Conservation (phyloP, 352 stramenopile species). For the Phytophthora colocasiae region DNA sequence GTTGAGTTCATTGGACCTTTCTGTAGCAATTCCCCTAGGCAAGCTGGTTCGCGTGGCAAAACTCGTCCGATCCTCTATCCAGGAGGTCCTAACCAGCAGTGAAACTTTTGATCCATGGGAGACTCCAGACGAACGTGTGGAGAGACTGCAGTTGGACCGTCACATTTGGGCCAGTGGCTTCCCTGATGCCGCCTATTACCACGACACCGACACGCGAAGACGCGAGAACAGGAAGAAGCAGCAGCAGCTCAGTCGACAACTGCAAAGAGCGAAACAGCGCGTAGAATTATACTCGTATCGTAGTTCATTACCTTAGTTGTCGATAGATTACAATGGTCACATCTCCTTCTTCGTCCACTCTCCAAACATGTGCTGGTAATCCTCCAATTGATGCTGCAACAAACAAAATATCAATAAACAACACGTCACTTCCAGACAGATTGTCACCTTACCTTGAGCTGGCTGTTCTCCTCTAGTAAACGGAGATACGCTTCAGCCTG, state of each 20-base stretch:
- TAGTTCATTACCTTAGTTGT: slow-evolving; percentile 2
- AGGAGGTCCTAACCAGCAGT: slow-evolving; percentile 35
- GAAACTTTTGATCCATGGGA: slow-evolving; percentile 49
- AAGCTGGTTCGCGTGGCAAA: slow-evolving; percentile 17
- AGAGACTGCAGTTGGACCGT: slow-evolving; percentile 44
- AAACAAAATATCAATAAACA: slow-evolving; percentile 4
- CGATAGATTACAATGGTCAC: slow-evolving; percentile 33
- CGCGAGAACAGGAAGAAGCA: slow-evolving; percentile 40
- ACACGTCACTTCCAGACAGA: neutral
- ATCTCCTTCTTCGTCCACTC: slow-evolving; percentile 88
- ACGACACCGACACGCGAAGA: slow-evolving; percentile 33
- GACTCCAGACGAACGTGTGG: slow-evolving; percentile 49
- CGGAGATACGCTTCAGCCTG: slow-evolving; percentile 78
- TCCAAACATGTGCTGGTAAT: slow-evolving; percentile 85
- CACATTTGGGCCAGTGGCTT: slow-evolving; percentile 55
- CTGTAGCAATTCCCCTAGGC: slow-evolving; percentile 10
- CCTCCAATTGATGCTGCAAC: slow-evolving; percentile 68
- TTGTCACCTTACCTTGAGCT: slow-evolving; percentile 61
- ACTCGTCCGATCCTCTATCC: slow-evolving; percentile 32
- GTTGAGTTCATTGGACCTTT: slow-evolving; percentile 13
- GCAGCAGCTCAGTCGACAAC: slow-evolving; percentile 34
- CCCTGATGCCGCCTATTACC: slow-evolving; percentile 57
- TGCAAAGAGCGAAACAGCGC: slow-evolving; percentile 25
- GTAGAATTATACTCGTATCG: neutral
- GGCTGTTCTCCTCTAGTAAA: slow-evolving; percentile 77